Evolutionary conservation across 495 filamentous ascomycete species (phyloP).

Genomic region (Parathielavia appendiculata): DNA sequence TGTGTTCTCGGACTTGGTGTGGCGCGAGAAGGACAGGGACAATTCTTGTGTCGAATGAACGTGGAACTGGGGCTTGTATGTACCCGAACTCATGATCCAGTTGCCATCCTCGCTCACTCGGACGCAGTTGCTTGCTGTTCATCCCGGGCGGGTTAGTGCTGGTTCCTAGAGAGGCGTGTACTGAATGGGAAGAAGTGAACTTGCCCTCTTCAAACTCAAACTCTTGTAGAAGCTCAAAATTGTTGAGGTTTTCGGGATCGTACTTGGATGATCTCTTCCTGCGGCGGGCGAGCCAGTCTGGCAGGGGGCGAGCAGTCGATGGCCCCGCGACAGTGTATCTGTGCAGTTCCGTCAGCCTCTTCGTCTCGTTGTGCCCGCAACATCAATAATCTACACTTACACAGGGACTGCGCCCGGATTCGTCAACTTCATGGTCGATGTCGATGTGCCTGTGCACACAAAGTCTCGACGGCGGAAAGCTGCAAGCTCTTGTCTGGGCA

Average conservation of each 20-base stretch:
- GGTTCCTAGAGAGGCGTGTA: not conserved
- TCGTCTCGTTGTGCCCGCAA: not conserved
- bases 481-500: conserved; percentile 20
- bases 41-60: conserved; percentile 90
- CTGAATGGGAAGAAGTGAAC: not conserved
- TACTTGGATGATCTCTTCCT: conserved; percentile 90
- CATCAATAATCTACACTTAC: conserved; percentile 32
- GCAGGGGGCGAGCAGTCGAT: conserved; percentile 81
- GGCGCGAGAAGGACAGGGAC: conserved; percentile 84
- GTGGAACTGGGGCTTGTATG: conserved; percentile 93
- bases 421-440: conserved; percentile 71
- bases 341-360: not conserved
- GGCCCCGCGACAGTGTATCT: conserved; percentile 84
- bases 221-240: conserved; percentile 92
- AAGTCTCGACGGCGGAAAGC: conserved; percentile 8
- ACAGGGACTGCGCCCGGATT: conserved; percentile 86
- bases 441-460: conserved; percentile 2
- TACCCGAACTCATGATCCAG: conserved; percentile 97
- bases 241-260: conserved; percentile 85
- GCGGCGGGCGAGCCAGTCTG: conserved; percentile 89
- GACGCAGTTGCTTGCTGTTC: conserved; percentile 75
- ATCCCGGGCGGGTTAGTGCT: not conserved
- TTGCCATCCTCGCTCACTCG: conserved; percentile 91
- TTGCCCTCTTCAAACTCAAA: conserved; percentile 88
- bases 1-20: conserved; percentile 89